These are phyloP conservation scores for Pseudopediastrum boryanum DNA, from an alignment of 139 green algal species.

Conservation along the genomic window DNA sequence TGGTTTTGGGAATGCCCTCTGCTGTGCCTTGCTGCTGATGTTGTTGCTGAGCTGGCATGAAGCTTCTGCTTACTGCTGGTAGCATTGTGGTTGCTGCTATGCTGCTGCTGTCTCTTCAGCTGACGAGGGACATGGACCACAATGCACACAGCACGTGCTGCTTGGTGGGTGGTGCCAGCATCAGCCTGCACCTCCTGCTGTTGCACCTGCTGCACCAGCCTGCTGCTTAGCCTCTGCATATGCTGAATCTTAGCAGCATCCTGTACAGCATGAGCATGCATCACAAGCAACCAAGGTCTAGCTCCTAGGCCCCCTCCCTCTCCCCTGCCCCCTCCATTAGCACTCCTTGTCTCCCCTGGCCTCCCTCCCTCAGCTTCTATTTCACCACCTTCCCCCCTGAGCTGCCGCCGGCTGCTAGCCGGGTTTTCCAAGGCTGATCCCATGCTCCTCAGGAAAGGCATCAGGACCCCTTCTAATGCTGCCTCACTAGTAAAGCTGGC, in stretches of 20 bases:
- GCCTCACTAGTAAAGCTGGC: background rate
- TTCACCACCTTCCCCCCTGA: background rate
- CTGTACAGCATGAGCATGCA: constrained; percentile 5
- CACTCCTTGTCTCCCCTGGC: background rate
- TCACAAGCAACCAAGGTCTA: constrained; percentile 9
- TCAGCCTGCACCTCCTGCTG: background rate
- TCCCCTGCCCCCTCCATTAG: background rate
- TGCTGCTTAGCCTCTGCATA: background rate
- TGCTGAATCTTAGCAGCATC: constrained; percentile 1
- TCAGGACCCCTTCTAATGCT: background rate
- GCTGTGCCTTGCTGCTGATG: background rate
- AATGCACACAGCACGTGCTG: background rate
- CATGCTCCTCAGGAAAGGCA: background rate
- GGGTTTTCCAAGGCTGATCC: too few species aligned
- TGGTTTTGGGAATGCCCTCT: background rate
- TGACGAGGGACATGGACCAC: background rate
- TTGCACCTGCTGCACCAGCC: background rate
- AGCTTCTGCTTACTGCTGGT: constrained; percentile 6
- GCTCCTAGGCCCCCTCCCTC: background rate
- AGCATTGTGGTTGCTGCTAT: background rate
- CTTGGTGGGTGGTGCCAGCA: too few species aligned
- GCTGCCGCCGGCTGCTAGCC: constrained; percentile 1
- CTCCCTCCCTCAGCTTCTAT: background rate
- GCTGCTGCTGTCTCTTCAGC: background rate
- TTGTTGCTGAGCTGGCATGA: constrained; percentile 5